Conservation (phyloP, 1,284 basidiomycete species). For the Fomitiporia mediterranea region DNA sequence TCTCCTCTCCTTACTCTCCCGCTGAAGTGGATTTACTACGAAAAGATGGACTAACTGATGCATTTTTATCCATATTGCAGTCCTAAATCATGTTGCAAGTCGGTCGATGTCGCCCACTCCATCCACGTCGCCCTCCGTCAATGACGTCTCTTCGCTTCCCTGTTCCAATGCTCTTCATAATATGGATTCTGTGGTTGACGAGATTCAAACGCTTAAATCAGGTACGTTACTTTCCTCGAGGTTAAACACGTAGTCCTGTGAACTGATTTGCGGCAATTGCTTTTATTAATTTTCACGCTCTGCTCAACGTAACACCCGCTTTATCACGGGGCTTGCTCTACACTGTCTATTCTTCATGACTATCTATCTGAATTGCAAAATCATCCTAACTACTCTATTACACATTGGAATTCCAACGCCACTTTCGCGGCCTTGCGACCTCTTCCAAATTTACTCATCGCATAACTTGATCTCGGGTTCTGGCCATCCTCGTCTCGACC, state of each 20-base stretch:
- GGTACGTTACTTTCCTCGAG: neutral
- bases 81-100: constrained; percentile 18
- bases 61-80: neutral
- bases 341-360: too few species aligned
- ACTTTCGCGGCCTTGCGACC: too few species aligned
- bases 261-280: neutral
- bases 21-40: neutral
- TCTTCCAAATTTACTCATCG: too few species aligned
- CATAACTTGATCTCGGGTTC: too few species aligned
- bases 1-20: neutral
- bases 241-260: neutral
- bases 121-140: neutral
- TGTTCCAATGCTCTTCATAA: neutral
- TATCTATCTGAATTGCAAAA: too few species aligned
- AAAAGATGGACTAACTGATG: too few species aligned
- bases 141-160: neutral
- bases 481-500: too few species aligned
- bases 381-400: too few species aligned
- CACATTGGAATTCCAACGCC: too few species aligned
- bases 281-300: neutral
- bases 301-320: neutral
- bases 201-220: neutral
- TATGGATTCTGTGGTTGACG: too few species aligned
- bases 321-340: too few species aligned
- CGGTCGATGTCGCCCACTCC: constrained; percentile 3